Conservation (phyloP, 1,284 basidiomycete species). For the Lentinula novae-zelandiae region DNA sequence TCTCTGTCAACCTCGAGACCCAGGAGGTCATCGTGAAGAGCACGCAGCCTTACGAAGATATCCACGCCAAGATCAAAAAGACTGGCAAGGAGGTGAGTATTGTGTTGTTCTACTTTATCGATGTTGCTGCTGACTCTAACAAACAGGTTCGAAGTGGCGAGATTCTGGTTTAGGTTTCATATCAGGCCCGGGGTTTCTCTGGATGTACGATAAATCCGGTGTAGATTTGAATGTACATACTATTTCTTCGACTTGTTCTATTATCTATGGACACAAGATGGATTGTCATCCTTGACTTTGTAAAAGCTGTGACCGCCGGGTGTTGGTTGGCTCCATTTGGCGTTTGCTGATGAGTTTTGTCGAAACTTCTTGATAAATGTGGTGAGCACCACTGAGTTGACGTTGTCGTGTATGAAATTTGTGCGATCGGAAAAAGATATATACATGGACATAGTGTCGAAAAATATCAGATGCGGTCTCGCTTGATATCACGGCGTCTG, state of each 20-base stretch:
- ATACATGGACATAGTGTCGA: too few relatives aligned
- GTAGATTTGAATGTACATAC: neutral
- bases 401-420: neutral
- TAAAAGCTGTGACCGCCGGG: too few relatives aligned
- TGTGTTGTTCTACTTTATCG: neutral
- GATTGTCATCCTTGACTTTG: neutral
- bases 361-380: too few relatives aligned
- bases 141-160: constrained; percentile 11
- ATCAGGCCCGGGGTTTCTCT: neutral
- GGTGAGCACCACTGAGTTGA: too few relatives aligned
- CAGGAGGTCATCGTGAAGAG: constrained; percentile 74
- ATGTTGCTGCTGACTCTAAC: neutral
- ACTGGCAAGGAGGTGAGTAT: constrained; percentile 73
- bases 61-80: constrained; percentile 78
- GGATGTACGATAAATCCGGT: neutral
- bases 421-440: neutral
- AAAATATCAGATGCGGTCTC: neutral
- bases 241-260: neutral
- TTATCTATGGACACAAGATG: neutral
- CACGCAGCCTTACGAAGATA: constrained; percentile 58
- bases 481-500: neutral
- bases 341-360: too few relatives aligned
- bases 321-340: neutral
- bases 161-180: neutral
- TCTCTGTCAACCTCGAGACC: constrained; percentile 59